Evolutionary conservation across 73 alveolate genomes (phyloP), one percentile per base, ranked within the genome.

Genomic region (Loxodes magnus): DNA sequence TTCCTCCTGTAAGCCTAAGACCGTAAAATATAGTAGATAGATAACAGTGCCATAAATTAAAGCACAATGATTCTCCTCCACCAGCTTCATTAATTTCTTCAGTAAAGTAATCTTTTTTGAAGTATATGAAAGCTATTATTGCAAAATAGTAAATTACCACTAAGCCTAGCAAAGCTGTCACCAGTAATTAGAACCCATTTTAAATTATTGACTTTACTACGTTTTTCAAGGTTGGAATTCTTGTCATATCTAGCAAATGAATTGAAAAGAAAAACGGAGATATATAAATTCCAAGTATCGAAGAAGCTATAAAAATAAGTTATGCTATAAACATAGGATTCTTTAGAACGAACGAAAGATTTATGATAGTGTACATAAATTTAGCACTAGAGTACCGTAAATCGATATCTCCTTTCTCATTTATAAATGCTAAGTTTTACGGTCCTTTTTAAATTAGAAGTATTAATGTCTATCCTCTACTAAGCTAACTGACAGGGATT

Each of bases 1-100:
- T 69, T 0, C 93, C 96, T 2, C 96, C 96, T 10, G 85, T 77
- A 27, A 71, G 43, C 66, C 94, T 67, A 4, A 88, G 64, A 2
- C 95, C 93, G 37, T 75, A 67, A 46, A 55, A 69, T 20, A 79
- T 55, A 36, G 79, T 74, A 12, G 90, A 55, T 14, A 71, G 52
- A 50, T 82, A 67, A 63, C 96, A 84, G 51, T 64, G 71, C 27
- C 65, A 46, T 71, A 84, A 48, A 15, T 80, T 69, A 52, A 46
- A 72, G 33, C 93, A 79, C 26, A 37, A 39, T 24, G 35, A 33
- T 25, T 57, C 26, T 5, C 39, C n/a, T n/a, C n/a, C 39, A 12
- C n/a, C n/a, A n/a, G n/a, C n/a, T n/a, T n/a, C n/a, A n/a, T 43
- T 28, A 22, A 5, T 28, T 1, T 14, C 10, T 19, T 22, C 49